Conservation (phyloP, 2,329 filamentous ascomycete species). For the Alternaria sp. region DNA sequence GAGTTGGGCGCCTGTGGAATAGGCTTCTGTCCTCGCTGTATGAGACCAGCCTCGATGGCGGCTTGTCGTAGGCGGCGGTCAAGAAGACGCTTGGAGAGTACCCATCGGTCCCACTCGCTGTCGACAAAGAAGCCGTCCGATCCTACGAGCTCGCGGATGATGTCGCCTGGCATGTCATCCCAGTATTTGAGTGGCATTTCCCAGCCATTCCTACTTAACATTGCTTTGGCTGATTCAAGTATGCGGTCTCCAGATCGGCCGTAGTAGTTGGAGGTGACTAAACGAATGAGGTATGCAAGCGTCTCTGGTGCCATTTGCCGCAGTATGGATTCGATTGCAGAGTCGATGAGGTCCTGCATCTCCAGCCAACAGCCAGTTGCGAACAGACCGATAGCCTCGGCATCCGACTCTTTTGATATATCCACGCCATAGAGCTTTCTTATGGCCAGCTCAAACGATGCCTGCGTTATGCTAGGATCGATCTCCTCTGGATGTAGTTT, state of each 20-base stretch:
- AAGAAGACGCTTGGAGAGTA: slow-evolving; percentile 63
- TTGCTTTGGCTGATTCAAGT: slow-evolving; percentile 65
- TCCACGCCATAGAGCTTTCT: slow-evolving; percentile 64
- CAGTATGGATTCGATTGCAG: slow-evolving; percentile 63
- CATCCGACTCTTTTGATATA: slow-evolving; percentile 59
- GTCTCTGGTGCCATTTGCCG: slow-evolving; percentile 63
- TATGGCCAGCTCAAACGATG: slow-evolving; percentile 63
- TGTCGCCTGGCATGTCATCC: slow-evolving; percentile 66
- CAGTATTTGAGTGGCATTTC: slow-evolving; percentile 64
- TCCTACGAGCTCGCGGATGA: slow-evolving; percentile 66
- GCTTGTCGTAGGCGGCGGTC: slow-evolving; percentile 60
- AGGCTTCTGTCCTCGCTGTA: slow-evolving; percentile 55
- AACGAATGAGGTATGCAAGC: slow-evolving; percentile 59
- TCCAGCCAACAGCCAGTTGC: slow-evolving; percentile 67
- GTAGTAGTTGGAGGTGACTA: slow-evolving; percentile 66
- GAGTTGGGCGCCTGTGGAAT: slow-evolving; percentile 59
- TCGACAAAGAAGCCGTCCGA: slow-evolving; percentile 68
- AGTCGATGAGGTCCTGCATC: slow-evolving; percentile 65
- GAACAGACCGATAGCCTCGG: slow-evolving; percentile 63
- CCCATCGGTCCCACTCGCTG: slow-evolving; percentile 67
- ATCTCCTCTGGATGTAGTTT: slow-evolving; percentile 63
- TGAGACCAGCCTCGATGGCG: slow-evolving; percentile 59
- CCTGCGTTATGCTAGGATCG: slow-evolving; percentile 62
- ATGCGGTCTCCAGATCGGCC: slow-evolving; percentile 64
- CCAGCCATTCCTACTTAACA: slow-evolving; percentile 66